phyloP scores from a whole-genome alignment of 192 early-diverging fungal genomes.

The Lobosporangium transversale region DNA sequence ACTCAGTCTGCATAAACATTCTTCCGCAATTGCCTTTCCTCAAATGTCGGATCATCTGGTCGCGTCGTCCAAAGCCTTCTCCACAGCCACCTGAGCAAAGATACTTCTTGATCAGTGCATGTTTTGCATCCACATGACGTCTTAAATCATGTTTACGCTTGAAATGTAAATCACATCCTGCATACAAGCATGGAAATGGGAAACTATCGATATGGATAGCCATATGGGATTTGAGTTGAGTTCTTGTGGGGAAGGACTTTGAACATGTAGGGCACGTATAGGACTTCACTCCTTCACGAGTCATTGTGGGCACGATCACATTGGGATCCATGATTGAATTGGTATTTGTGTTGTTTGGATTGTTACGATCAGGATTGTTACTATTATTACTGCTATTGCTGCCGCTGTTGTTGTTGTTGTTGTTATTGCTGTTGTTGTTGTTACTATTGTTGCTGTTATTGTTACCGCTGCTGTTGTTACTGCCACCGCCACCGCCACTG shows the following conservation, averaged over 20 bases:
- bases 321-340: not conserved
- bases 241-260: constrained; percentile 45
- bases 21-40: constrained; percentile 21
- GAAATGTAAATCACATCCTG: constrained; percentile 46
- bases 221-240: constrained; percentile 54
- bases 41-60: constrained; percentile 47
- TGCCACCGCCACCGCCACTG: not conserved
- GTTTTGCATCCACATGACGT: constrained; percentile 55
- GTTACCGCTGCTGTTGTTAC: constrained; percentile 14
- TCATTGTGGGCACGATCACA: not conserved
- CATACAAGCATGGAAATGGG: constrained; percentile 50
- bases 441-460: constrained; percentile 3
- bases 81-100: constrained; percentile 47
- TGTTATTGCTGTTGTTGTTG: not conserved
- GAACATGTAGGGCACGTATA: constrained; percentile 50
- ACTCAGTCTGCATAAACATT: constrained; percentile 8
- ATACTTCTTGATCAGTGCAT: constrained; percentile 50
- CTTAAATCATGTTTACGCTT: constrained; percentile 58
- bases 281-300: constrained; percentile 17
- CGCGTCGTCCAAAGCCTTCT: constrained; percentile 47
- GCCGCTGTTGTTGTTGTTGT: not conserved
- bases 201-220: constrained; percentile 51
- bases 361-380: constrained; percentile 1
- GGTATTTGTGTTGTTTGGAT: not conserved
- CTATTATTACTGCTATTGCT: not conserved